Evolutionary conservation across 768 basidiomycete species (phyloP).

Genomic region (Hemileccinum rubropunctum): DNA sequence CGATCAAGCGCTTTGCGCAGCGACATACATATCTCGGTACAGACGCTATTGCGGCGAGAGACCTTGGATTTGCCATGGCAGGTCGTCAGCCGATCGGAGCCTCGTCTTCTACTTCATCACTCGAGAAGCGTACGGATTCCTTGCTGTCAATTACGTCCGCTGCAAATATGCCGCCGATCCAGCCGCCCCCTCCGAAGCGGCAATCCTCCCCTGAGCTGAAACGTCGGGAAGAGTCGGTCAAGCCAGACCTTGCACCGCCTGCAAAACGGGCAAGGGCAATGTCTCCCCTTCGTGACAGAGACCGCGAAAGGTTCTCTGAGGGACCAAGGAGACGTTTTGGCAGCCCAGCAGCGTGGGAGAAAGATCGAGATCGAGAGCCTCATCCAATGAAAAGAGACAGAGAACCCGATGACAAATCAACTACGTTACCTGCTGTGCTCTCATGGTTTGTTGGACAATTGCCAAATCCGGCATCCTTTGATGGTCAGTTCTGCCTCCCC

Average conservation of each 20-base stretch:
- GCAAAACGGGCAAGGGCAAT: constrained; percentile 45
- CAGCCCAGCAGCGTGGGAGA: constrained; percentile 42
- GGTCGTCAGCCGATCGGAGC: constrained; percentile 24
- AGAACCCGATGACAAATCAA: constrained; percentile 47
- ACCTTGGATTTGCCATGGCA: constrained; percentile 75
- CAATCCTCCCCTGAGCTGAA: constrained; percentile 35
- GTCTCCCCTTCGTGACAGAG: constrained; percentile 50
- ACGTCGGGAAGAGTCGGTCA: constrained; percentile 42
- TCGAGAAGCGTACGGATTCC: constrained; percentile 38
- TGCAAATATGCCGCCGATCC: constrained; percentile 22
- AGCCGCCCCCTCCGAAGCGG: constrained; percentile 27
- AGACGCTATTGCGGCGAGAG: constrained; percentile 85
- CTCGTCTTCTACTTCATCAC: constrained; percentile 17
- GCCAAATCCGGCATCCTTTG: constrained; percentile 70
- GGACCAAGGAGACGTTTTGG: constrained; percentile 38
- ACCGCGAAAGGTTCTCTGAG: constrained; percentile 42
- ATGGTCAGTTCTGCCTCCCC: constrained; percentile 57
- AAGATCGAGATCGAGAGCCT: constrained; percentile 43
- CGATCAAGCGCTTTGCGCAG: constrained; percentile 89
- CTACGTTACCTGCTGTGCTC: constrained; percentile 54
- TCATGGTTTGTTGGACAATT: constrained; percentile 84
- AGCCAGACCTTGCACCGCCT: constrained; percentile 38
- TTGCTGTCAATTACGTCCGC: constrained; percentile 31
- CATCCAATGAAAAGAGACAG: constrained; percentile 39
- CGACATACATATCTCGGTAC: constrained; percentile 69